Percentiles rank a stretch among this genome's conserved stretches.
Evolutionary conservation across 331 rosid genomes (phyloP).

Genomic region (Telfairia occidentalis): DNA sequence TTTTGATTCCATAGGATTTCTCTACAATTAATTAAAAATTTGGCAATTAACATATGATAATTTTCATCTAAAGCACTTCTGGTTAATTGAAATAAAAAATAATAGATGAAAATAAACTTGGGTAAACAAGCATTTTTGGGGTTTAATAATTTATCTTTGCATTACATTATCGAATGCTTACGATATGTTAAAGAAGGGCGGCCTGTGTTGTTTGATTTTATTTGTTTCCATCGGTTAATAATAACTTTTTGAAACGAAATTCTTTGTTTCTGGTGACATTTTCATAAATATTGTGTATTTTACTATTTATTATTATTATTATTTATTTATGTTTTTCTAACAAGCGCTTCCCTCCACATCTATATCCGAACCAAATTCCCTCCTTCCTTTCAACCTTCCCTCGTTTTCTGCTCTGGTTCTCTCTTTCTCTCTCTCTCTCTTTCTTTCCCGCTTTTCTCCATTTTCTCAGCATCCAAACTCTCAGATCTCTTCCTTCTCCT

Average conservation of each 20-base stretch:
- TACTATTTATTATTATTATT: not conserved
- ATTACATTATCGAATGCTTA: not conserved
- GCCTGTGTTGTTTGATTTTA: too few species aligned
- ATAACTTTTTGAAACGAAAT: not conserved
- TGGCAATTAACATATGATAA: too few species aligned
- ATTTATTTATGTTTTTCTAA: conserved; percentile 17
- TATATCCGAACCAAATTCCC: conserved; percentile 91
- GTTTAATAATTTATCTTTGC: not conserved
- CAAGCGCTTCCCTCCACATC: conserved; percentile 77
- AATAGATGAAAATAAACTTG: not conserved
- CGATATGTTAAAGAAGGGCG: not conserved
- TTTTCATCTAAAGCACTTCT: too few species aligned
- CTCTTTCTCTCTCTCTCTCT: conserved; percentile 41
- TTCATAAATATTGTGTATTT: not conserved
- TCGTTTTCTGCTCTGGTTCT: conserved; percentile 59
- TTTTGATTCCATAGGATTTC: not conserved
- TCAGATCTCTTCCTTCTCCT: conserved; percentile 8
- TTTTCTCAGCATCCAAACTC: conserved; percentile 43
- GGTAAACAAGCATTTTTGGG: not conserved
- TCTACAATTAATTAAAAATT: not conserved
- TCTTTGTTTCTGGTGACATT: not conserved
- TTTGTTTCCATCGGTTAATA: not conserved
- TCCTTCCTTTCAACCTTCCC: conserved; percentile 49
- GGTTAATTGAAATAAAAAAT: too few species aligned
- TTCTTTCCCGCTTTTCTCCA: conserved; percentile 38